Evolutionary conservation across 257 asterid genomes (phyloP).

Genomic region (Petunia axillaris): DNA sequence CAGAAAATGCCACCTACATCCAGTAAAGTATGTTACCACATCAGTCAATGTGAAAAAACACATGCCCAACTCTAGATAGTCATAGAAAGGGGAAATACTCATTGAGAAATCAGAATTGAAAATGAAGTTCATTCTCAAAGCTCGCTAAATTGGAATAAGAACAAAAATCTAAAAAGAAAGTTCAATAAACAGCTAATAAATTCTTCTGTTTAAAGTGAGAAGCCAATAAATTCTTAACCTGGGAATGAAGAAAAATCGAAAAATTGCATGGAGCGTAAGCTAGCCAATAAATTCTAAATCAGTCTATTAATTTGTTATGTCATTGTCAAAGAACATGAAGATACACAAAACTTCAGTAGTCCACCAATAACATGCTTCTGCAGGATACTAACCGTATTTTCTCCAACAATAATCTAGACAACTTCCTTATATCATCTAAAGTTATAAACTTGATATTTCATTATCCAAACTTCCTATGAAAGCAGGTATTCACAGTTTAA

Average conservation of each 20-base stretch:
- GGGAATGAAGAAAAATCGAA: not conserved
- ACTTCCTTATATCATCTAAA: not conserved
- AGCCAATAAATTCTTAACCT: not conserved
- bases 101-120: conserved; percentile 1
- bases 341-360: not conserved
- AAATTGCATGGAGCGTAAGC: not conserved
- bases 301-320: not conserved
- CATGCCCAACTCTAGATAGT: not conserved
- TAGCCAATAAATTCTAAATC: not conserved
- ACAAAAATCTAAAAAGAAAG: conserved; percentile 5
- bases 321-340: not conserved
- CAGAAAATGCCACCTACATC: conserved; percentile 87
- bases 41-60: conserved; percentile 2
- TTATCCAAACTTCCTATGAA: not conserved
- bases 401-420: conserved; percentile 3
- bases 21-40: conserved; percentile 20
- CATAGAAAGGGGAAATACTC: not conserved
- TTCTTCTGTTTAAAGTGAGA: not conserved
- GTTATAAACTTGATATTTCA: not conserved
- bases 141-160: not conserved
- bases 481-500: not conserved
- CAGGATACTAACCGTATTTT: not conserved
- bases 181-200: not conserved
- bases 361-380: not conserved
- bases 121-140: conserved; percentile 10